These are phyloP conservation scores for Eucalyptus tenuipes DNA, from an alignment of 345 rosid genomes.

Conservation along the genomic window DNA sequence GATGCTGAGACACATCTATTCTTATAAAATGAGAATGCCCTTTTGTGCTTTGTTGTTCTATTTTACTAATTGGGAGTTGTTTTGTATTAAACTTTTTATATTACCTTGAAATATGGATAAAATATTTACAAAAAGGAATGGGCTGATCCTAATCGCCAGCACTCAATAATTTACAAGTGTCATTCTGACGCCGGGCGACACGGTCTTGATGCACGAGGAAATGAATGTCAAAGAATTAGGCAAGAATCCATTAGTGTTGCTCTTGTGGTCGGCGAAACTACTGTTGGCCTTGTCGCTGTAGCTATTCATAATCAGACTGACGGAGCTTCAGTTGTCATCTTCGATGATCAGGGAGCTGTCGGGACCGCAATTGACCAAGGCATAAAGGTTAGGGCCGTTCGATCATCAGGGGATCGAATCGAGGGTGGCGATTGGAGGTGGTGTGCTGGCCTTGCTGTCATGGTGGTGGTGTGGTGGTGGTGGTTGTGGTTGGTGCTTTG, in stretches of 20 bases:
- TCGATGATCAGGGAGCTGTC: slow-evolving; percentile 51
- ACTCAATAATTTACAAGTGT: no score
- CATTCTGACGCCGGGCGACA: no score
- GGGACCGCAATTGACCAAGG: slow-evolving; percentile 35
- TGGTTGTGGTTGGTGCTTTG: slow-evolving; percentile 14
- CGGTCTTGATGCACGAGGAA: slow-evolving; percentile 70
- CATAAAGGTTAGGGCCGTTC: slow-evolving; percentile 8
- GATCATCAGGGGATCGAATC: not conserved
- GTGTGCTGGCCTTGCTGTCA: not conserved
- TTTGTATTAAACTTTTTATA: no score
- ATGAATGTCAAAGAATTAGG: slow-evolving; percentile 77
- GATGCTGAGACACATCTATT: no score
- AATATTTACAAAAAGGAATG: no score
- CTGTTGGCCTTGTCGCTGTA: slow-evolving; percentile 9
- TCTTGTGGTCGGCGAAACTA: not conserved
- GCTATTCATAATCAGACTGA: not conserved
- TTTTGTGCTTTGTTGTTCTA: no score
- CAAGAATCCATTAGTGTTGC: slow-evolving; percentile 30
- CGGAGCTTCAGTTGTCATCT: not conserved
- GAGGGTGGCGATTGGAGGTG: not conserved
- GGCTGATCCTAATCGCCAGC: no score
- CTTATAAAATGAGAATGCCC: no score
- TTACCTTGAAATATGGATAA: no score
- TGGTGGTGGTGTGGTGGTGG: no score
- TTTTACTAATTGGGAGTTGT: no score